These are phyloP conservation scores for Mycena leptocephala DNA, from an alignment of 768 basidiomycete species.

Conservation along the genomic window DNA sequence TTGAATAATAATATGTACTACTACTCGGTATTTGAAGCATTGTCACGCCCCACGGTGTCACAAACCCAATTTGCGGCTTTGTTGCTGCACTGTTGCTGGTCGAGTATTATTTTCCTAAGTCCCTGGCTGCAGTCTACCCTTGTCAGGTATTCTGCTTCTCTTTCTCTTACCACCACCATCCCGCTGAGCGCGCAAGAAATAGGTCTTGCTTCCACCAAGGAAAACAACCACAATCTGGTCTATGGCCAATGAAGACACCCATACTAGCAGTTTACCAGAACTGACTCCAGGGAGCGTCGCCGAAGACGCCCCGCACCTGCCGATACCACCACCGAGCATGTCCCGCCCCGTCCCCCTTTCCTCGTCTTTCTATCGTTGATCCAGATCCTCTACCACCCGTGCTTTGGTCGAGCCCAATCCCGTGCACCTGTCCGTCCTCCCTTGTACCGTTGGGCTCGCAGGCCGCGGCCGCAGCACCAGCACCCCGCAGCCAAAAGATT, in stretches of 20 bases:
- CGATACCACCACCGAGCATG: conserved; percentile 6
- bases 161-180: neutral
- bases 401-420: conserved; percentile 26
- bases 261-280: conserved; percentile 62
- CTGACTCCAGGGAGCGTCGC: conserved; percentile 48
- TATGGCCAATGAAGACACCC: conserved; percentile 81
- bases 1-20: conserved; percentile 35
- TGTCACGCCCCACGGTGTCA: neutral
- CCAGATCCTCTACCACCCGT: neutral
- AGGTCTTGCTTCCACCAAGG: neutral
- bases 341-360: conserved; percentile 19
- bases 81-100: conserved; percentile 11
- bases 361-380: neutral
- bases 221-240: conserved; percentile 53
- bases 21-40: neutral
- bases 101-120: neutral
- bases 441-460: conserved; percentile 64
- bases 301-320: neutral
- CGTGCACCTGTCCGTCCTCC: conserved; percentile 56
- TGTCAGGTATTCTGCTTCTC: neutral
- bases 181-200: neutral
- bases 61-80: conserved; percentile 1
- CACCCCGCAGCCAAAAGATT: conserved; percentile 80
- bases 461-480: conserved; percentile 52
- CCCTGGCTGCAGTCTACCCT: neutral